Evolutionary conservation across 768 basidiomycete species (phyloP), one percentile per base, ranked within the genome.

Genomic region (Daedalea quercina): DNA sequence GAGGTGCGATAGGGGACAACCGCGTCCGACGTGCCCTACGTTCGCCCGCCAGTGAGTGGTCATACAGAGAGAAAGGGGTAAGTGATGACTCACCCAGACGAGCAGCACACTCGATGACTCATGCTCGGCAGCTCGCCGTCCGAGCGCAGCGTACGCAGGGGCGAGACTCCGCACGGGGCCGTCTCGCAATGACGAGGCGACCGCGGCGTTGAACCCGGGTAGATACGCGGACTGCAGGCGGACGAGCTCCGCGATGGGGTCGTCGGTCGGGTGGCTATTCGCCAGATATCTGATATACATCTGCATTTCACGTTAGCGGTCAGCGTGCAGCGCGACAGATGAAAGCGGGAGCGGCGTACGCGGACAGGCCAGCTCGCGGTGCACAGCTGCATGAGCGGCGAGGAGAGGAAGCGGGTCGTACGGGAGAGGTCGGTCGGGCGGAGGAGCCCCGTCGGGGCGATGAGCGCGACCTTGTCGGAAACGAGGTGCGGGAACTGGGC

Each of bases 161-260:
- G 66, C 67, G 51, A 82, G 77, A 3, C 85, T 84, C 35, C 86
- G 80, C 25, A 89, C 71, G 13, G 87, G 87, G 1, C 87, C 87
- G 35, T 85, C 78, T 31, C 87, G 77, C 23, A 90, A 70, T 2
- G 82, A 86, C 3, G 86, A 88, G 0, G 87, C 87, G n/a, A 90
- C 69, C 0, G 87, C 87, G 20, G 79, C 76, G 57, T 90, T 87
- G 64, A 81, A 90, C 3, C 87, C 80, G 0, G 83, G 78, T 4
- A 90, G 74, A 61, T 87, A 82, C 1, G 87, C 87, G 0, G 85
- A 85, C 67, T 90, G 87, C 12, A 87, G 70, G n/a, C 86, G 78
- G 0, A 89, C 81, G 51, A 90, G 82, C 81, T 86, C 67, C 33
- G 57, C 55, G 28, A 69, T 60, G 6, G 68, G 60, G 47, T 62